Evolutionary conservation across 2,329 filamentous ascomycete genomes (phyloP), one percentile per base, ranked within the genome.

Genomic region (Paecilomyces variotii): DNA sequence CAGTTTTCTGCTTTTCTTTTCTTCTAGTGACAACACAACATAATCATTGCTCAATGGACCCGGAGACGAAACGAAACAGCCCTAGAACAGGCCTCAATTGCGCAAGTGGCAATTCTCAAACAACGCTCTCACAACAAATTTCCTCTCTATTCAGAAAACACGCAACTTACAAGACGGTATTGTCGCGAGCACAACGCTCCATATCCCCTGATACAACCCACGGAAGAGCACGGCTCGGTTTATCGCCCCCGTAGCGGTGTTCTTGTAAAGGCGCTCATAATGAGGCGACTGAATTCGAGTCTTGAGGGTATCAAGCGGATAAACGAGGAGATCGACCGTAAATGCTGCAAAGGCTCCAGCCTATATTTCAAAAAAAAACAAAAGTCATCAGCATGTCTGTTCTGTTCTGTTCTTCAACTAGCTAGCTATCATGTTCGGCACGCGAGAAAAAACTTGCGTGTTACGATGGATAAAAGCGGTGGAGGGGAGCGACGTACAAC

Each of bases 291-390:
- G 91, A 54, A 90, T 82, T 9, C 91, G 84, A 6, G 91, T 96
- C 72, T 96, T 96, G 67, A 96, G 79, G 0, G 91, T 97, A 71
- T 96, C 92, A 14, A 96, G 80, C 0, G 91, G 92, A 68, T 94
- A 96, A 35, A 96, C 84, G 14, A 96, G 79, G 54, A 95, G 79
- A 72, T 96, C 91, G 58, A 96, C 88, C 0, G 88, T 87, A 70
- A 96, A 91, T 27, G 91, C 92, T 62, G 91, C 91, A 57, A 89
- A 82, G 57, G 90, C 91, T 58, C 91, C 91, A 53, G 91, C 90
- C 89, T 94, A 54, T 57, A 14, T 24, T 4, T n/a, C n/a, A 9
- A 50, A 28, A 28, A 12, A n/a, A 25, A 55, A 45, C 4, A 4
- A 25, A 19, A 6, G 4, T n/a, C n/a, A 10, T 45, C 19, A 45